These are phyloP conservation scores for Colletotrichum sp. DNA, from an alignment of 2,329 filamentous ascomycete genomes.

Conservation along the genomic window DNA sequence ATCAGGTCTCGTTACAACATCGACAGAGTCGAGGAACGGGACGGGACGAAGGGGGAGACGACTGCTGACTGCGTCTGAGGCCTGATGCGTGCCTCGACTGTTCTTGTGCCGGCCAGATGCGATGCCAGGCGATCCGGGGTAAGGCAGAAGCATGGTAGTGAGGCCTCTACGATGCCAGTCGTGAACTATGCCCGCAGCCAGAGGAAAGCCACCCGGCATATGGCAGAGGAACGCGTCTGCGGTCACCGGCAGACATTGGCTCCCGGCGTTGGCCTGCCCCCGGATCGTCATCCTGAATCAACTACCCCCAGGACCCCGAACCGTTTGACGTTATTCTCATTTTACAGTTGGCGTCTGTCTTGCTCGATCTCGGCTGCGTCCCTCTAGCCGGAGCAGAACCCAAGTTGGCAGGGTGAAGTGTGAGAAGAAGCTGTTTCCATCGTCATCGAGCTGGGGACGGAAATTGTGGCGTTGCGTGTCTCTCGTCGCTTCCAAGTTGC, in stretches of 20 bases:
- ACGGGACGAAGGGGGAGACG: background rate
- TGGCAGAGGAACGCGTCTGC: conserved; percentile 5
- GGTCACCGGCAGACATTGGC: background rate
- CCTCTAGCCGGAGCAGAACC: background rate
- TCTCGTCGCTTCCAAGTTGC: background rate
- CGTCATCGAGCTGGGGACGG: conserved; percentile 20
- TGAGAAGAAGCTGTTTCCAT: conserved; percentile 1
- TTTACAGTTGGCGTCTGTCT: background rate
- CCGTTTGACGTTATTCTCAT: conserved; percentile 9
- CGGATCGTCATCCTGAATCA: background rate
- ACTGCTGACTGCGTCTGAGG: background rate
- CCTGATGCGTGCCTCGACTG: background rate
- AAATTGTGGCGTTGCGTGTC: conserved; percentile 20
- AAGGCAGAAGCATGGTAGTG: background rate
- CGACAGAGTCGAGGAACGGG: background rate
- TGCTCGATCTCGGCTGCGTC: background rate
- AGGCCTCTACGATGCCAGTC: background rate
- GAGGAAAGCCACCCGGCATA: background rate
- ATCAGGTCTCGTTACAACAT: background rate
- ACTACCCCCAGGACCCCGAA: background rate
- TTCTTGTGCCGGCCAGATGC: background rate
- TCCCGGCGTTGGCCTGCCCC: background rate
- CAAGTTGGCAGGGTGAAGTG: background rate
- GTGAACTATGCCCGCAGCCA: background rate
- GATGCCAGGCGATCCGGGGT: background rate